A percentile compares a stretch with the other conserved stretches of the same genome.
Evolutionary conservation across 148 eudicot genomes (phyloP).

Genomic region (Dysphania ambrosioides): DNA sequence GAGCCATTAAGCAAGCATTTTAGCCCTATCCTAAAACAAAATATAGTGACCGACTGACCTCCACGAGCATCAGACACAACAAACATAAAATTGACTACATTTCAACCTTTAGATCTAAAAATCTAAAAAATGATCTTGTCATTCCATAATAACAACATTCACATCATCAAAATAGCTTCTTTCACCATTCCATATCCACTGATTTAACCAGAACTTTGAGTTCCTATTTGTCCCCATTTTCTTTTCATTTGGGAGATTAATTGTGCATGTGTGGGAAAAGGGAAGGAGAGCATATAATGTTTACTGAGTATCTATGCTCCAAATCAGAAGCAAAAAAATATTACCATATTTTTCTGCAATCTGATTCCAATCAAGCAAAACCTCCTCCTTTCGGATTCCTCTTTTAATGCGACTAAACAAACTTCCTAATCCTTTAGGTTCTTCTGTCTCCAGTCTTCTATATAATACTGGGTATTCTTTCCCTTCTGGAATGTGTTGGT

Average conservation of each 20-base stretch:
- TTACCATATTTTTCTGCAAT: conserved; percentile 73
- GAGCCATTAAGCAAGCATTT: background rate
- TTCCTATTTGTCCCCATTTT: background rate
- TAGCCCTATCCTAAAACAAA: background rate
- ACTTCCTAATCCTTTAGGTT: conserved; percentile 39
- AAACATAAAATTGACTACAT: background rate
- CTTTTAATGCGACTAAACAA: conserved; percentile 39
- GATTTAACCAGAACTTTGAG: background rate
- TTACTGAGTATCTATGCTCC: background rate
- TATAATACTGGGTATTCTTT: conserved; percentile 89
- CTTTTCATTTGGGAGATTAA: too few relatives aligned
- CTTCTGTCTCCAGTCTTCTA: conserved; percentile 51
- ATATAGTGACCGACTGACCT: background rate
- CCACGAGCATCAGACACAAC: background rate
- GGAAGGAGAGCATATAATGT: too few relatives aligned
- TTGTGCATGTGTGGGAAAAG: background rate
- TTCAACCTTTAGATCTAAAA: background rate
- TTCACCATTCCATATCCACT: background rate
- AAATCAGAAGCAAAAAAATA: conserved; percentile 1
- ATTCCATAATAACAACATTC: background rate
- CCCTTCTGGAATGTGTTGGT: conserved; percentile 84
- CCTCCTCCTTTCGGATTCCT: conserved; percentile 44
- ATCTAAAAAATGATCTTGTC: background rate
- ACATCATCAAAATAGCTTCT: background rate
- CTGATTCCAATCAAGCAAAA: conserved; percentile 94